A percentile compares a stretch with the other conserved stretches of the same genome.
Conservation (phyloP, 1,139 yeast genomes). For the Arxiozyma bovina region DNA sequence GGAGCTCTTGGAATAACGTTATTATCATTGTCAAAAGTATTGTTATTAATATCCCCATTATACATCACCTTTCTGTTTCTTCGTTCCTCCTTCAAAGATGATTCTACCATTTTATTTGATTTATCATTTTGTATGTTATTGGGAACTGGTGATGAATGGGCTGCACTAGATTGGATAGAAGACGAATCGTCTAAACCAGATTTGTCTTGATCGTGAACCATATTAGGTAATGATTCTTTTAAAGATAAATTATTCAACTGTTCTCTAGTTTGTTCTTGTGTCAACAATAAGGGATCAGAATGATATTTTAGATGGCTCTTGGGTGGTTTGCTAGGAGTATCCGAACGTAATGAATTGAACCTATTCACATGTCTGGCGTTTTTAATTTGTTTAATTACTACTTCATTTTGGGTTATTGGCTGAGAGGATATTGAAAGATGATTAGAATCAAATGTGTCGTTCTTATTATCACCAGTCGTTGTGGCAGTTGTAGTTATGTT, state of each 20-base stretch:
- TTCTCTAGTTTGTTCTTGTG: neutral
- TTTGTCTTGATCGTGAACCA: neutral
- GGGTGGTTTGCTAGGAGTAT: conserved; percentile 6
- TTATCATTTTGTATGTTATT: conserved; percentile 3
- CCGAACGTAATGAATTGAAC: conserved; percentile 8
- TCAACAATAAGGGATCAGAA: neutral
- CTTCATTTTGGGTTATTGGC: conserved; percentile 3
- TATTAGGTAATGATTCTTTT: neutral
- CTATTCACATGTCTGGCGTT: conserved; percentile 17
- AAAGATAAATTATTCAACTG: neutral
- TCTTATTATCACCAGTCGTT: neutral
- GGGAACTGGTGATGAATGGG: conserved; percentile 19
- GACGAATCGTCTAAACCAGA: conserved; percentile 10
- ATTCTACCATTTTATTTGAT: neutral
- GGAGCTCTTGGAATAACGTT: conserved; percentile 27
- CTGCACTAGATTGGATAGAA: conserved; percentile 23
- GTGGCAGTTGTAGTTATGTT: neutral
- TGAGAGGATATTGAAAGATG: neutral
- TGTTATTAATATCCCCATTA: conserved; percentile 7
- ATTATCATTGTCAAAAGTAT: neutral
- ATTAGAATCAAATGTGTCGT: neutral
- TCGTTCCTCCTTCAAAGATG: neutral
- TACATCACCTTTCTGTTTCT: conserved; percentile 3
- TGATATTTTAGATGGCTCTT: neutral
- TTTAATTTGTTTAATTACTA: conserved; percentile 11